A percentile compares a stretch with the other conserved stretches of the same genome.
Conservation (phyloP, 257 asterid species). For the Ehretia macrophylla region DNA sequence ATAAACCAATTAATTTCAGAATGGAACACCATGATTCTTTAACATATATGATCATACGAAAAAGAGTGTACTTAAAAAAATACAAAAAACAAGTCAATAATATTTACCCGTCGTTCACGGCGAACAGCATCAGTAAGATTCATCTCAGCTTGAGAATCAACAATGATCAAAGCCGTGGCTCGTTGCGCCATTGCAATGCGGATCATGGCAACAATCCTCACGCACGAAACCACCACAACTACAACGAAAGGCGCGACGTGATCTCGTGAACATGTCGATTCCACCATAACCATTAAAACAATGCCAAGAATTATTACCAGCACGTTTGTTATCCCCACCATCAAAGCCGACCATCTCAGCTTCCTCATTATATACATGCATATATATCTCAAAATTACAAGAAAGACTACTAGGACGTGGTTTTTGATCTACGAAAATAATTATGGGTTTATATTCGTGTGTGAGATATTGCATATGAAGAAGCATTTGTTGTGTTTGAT, state of each 20-base stretch:
- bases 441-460: too few relatives aligned
- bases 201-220: slow-evolving; percentile 19
- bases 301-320: slow-evolving; percentile 7
- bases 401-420: too few relatives aligned
- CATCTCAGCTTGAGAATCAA: slow-evolving; percentile 2
- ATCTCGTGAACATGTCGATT: background rate
- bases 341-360: slow-evolving; percentile 11
- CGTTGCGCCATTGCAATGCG: slow-evolving; percentile 16
- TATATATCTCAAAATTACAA: too few relatives aligned
- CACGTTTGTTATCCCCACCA: slow-evolving; percentile 16
- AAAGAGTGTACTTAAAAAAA: background rate
- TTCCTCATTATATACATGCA: background rate
- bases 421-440: too few relatives aligned
- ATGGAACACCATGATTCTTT: too few relatives aligned
- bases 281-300: background rate
- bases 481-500: too few relatives aligned
- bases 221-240: slow-evolving; percentile 7
- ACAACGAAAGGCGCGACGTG: background rate
- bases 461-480: too few relatives aligned
- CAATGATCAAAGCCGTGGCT: slow-evolving; percentile 14
- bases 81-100: background rate
- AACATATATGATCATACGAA: too few relatives aligned
- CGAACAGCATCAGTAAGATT: slow-evolving; percentile 9
- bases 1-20: too few relatives aligned
- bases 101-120: slow-evolving; percentile 17